A percentile compares a stretch with the other conserved stretches of the same genome.
phyloP scores from a whole-genome alignment of 306 rosid genomes.

The Myrica gale region DNA sequence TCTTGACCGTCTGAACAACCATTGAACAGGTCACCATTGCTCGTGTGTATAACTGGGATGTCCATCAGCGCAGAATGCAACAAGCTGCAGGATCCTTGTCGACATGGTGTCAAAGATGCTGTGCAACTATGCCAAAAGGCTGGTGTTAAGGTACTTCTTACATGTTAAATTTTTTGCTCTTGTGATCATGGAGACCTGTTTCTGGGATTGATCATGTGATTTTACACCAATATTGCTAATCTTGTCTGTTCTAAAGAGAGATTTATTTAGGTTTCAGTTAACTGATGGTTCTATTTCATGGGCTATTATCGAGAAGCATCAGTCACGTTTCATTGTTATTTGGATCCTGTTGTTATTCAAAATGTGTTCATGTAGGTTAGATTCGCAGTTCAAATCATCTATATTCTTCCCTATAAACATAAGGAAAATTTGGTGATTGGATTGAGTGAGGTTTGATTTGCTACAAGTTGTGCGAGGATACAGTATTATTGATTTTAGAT shows the following conservation, averaged over 20 bases:
- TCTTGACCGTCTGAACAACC: slow-evolving; percentile 8
- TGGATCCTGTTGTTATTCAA: no score
- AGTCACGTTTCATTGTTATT: no score
- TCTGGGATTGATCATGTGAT: slow-evolving; percentile 1
- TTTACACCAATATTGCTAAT: not conserved
- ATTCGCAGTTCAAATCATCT: no score
- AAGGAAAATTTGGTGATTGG: no score
- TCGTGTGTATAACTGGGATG: slow-evolving; percentile 93
- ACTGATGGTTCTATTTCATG: not conserved
- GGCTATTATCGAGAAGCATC: no score
- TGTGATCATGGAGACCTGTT: slow-evolving; percentile 9
- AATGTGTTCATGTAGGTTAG: no score
- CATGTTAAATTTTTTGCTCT: slow-evolving; percentile 1
- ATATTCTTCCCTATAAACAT: no score
- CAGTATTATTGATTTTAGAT: no score
- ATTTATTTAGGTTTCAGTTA: no score
- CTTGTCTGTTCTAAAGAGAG: not conserved
- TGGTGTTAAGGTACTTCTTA: slow-evolving; percentile 77
- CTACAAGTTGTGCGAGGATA: no score
- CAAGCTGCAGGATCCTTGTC: slow-evolving; percentile 89
- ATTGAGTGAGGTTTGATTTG: no score
- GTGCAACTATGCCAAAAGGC: slow-evolving; percentile 85
- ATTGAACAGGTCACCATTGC: slow-evolving; percentile 80
- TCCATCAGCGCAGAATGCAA: slow-evolving; percentile 69
- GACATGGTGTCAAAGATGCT: slow-evolving; percentile 67